phyloP scores from a whole-genome alignment of 495 filamentous ascomycete genomes.

The Penicillium angulare region DNA sequence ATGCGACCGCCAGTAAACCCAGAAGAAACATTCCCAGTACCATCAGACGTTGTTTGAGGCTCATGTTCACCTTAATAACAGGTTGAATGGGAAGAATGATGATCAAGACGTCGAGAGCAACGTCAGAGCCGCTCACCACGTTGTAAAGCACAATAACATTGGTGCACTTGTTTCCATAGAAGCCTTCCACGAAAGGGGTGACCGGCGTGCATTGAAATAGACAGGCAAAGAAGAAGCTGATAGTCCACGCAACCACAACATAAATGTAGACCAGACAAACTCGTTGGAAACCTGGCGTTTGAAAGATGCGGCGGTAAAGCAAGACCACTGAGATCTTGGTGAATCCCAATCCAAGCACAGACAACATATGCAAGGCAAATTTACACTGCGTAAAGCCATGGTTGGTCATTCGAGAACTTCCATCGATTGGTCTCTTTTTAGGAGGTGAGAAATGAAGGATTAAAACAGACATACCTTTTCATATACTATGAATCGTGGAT shows the following conservation, averaged over 20 bases:
- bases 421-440: too few relatives aligned
- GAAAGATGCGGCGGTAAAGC: slow-evolving; percentile 24
- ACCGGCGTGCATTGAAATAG: slow-evolving; percentile 30
- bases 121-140: slow-evolving; percentile 19
- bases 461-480: background rate
- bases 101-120: slow-evolving; percentile 40
- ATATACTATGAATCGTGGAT: background rate
- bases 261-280: slow-evolving; percentile 14
- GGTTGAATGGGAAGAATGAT: slow-evolving; percentile 37
- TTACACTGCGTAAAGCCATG: background rate
- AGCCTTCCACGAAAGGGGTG: slow-evolving; percentile 21
- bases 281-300: slow-evolving; percentile 15
- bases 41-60: slow-evolving; percentile 26
- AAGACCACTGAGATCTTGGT: slow-evolving; percentile 18
- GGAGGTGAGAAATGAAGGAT: too few relatives aligned
- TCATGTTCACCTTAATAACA: slow-evolving; percentile 35
- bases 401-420: too few relatives aligned
- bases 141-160: slow-evolving; percentile 14
- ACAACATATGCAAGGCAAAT: background rate
- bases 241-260: slow-evolving; percentile 19
- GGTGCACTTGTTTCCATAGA: slow-evolving; percentile 13
- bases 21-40: background rate
- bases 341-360: slow-evolving; percentile 8
- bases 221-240: slow-evolving; percentile 17
- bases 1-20: background rate